Evolutionary conservation across 2,329 filamentous ascomycete species (phyloP), one percentile per base, ranked within the genome.

Genomic region (Ophiostoma montium): DNA sequence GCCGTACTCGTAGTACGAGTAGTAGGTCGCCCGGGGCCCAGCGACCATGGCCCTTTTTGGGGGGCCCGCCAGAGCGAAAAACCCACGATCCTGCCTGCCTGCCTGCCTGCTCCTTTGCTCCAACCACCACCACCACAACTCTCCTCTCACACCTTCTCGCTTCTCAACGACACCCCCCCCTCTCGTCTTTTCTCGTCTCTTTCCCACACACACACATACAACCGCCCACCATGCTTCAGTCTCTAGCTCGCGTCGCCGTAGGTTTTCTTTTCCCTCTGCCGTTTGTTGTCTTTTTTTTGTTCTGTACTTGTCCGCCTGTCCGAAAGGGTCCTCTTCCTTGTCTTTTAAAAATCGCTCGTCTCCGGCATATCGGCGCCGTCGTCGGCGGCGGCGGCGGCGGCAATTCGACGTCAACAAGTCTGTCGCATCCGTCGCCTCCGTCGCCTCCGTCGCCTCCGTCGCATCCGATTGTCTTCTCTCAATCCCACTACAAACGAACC

Each of bases 191-290:
- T 6, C 19, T 9, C 30, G 13, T 3, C 38, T 12, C 23, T 16
- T 3, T 18, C 16, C 31, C 33, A 30, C 39, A 30, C 43, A 42
- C 42, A 23, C 48, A 31, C 15, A 41, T n/a, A n/a, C n/a, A 11
- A 41, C 5, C 30, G 16, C 30, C 30, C 41, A 51, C 46, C 19
- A 52, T 52, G 50, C 46, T 51, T 31, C 50, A 51, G 60, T 71
- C 74, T 65, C 63, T 76, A 54, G 69, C 70, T 61, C 67, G 75
- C 67, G 67, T 66, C 63, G 70, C 74, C 65, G 76, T 79, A 70
- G 59, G 74, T 69, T 48, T 33, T 54, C 27, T 16, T 49, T 23
- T 38, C n/a, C 19, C 35, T 27, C 15, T 38, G 31, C 11, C 12
- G 15, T 11, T 21, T 16, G 13, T 32, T 9, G 35, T 23, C 30